Base-by-base conservation (phyloP, 108 stramenopile genomes). In the Cylindrotheca fusiformis region DNA sequence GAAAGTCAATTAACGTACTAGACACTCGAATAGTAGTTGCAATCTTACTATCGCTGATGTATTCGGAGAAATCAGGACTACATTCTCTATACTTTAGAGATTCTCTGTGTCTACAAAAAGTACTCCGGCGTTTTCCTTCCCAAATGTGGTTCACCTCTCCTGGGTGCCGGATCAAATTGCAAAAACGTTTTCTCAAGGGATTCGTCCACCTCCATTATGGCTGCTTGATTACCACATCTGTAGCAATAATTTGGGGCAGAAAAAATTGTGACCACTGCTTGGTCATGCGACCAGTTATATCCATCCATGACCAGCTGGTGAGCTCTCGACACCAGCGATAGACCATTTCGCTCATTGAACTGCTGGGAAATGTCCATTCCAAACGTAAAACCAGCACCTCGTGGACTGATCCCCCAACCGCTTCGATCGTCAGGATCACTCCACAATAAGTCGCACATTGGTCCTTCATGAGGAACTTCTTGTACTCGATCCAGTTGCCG, bases 241-340 rank as follows among this genome's bases (percentile, higher is more conserved):
- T 99, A 98, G 72, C 98, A 99, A 74, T 99, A 99, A 76, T 99
- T 99, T 52, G 98, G 98, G 14, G 98, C 98, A 47, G 87, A 89
- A 68, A 97, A 99, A 30, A 99, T 94, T 2, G 98, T 99, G 25
- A 99, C 96, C 32, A 97, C 95, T 59, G 87, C 89, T 72, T 79
- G 87, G 44, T 94, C 88, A 69, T 98, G 97, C 63, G 88, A 86
- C 98, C 97, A 97, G 76, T 97, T 97, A 67, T 97, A 98, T 10
- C 98, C 98, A 47, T 96, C 93, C 94, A 96, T 96, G 20, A 96
- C 95, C 48, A 96, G 72, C 72, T 96, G 95, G 77, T 97, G 95
- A n/a, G 92, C 90, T 27, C 97, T 73, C 20, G 78, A 70, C 19
- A 97, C 91, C 22, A 95, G 71, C 19, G 82, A 73, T 32, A 97